phyloP scores from a whole-genome alignment of 2,329 filamentous ascomycete species.

The Xylaria arbuscula region DNA sequence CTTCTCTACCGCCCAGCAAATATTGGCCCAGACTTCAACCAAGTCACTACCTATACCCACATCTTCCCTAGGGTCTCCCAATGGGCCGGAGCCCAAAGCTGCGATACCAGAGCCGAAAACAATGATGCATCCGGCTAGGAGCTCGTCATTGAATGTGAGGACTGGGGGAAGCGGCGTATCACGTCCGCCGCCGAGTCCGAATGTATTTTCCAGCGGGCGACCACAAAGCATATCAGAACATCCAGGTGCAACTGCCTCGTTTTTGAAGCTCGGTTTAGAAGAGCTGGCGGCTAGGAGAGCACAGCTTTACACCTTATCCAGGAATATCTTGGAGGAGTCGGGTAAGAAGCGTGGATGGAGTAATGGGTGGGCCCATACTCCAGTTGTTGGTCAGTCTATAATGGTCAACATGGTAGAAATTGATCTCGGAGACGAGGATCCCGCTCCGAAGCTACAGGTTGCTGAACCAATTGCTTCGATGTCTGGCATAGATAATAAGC shows the following conservation, averaged over 20 bases:
- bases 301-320: conserved; percentile 82
- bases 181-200: conserved; percentile 61
- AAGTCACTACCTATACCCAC: conserved; percentile 74
- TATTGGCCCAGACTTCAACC: conserved; percentile 79
- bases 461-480: conserved; percentile 45
- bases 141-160: conserved; percentile 67
- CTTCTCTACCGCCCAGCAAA: conserved; percentile 79
- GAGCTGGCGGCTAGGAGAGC: conserved; percentile 85
- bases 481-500: conserved; percentile 64
- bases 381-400: conserved; percentile 59
- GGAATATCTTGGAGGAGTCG: conserved; percentile 80
- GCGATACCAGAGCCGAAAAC: conserved; percentile 75
- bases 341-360: conserved; percentile 80
- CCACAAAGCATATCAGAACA: conserved; percentile 52
- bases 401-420: conserved; percentile 67
- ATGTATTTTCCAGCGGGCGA: conserved; percentile 63
- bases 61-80: conserved; percentile 61
- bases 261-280: conserved; percentile 75
- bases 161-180: conserved; percentile 44
- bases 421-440: conserved; percentile 60
- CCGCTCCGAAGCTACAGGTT: conserved; percentile 43
- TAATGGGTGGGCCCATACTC: conserved; percentile 76
- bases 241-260: conserved; percentile 59
- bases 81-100: conserved; percentile 68
- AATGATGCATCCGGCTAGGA: conserved; percentile 75